Evolutionary conservation across 148 eudicot species (phyloP), one percentile per base, ranked within the genome.

Genomic region (Chenopodium album): DNA sequence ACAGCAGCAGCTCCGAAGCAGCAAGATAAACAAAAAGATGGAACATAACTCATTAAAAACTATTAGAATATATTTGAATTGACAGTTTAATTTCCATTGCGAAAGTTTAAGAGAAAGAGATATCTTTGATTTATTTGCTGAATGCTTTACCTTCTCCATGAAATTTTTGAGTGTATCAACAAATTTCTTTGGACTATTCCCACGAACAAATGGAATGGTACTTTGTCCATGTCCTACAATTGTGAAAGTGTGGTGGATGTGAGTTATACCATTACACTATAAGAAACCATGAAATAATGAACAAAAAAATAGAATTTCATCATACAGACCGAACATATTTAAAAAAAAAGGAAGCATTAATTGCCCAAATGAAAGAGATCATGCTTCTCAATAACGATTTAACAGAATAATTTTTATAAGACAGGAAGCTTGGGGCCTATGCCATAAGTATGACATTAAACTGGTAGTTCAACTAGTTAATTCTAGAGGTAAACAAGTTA

Each of bases 201-300:
- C 99, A 80, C 99, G 89, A 87, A 92, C 92, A 87, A 93, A 88
- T 95, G 99, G 79, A 84, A 90, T 32, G 97, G 84, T 26, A 90
- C 98, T 85, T 82, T 93, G 80, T 89, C 70, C 94, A 95, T 93
- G 78, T 95, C 99, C 99, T 95, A 91, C 80, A 83, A 82, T 80
- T 64, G 26, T 20, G 46, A 70, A 76, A 47, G 79, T 34, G 1
- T 29, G 1, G 41, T 23, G 71, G 44, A 73, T 32, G 37, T 72
- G 14, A 22, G 31, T 72, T 11, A 78, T 73, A 14, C 14, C 34
- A 63, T 47, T 16, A 29, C 46, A 0, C 56, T 20, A 46, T 73
- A 75, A 23, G 19, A 71, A 52, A 32, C 19, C 41, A 68, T 46
- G 34, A 71, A 23, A 67, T 60, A 60, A 60, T 28, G 46, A 22